Percentiles rank a stretch among this genome's conserved stretches.
Conservation (phyloP, 306 rosid species). For the Spatholobus suberectus region DNA sequence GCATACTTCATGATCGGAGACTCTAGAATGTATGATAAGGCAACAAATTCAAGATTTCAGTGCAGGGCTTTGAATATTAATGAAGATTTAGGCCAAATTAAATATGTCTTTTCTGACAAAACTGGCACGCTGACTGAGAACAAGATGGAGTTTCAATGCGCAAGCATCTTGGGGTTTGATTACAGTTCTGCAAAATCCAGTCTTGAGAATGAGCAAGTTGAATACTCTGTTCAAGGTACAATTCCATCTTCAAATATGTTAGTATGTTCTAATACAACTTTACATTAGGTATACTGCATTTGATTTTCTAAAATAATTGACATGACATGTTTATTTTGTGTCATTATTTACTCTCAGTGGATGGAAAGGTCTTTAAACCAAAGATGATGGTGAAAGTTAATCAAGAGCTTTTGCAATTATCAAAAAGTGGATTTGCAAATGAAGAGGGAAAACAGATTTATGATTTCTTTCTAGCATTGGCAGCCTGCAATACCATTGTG, state of each 20-base stretch:
- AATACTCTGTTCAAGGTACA: conserved; percentile 67
- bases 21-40: conserved; percentile 75
- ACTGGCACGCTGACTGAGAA: conserved; percentile 98
- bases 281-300: background rate
- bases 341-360: conserved; percentile 54
- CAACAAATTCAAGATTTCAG: conserved; percentile 80
- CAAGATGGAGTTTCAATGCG: conserved; percentile 95
- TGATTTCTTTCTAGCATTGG: conserved; percentile 92
- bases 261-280: background rate
- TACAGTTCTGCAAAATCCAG: conserved; percentile 51
- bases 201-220: conserved; percentile 54
- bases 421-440: conserved; percentile 53
- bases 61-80: conserved; percentile 96
- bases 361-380: conserved; percentile 72
- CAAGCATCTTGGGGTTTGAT: conserved; percentile 89
- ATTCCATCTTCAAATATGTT: conserved; percentile 3
- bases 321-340: conserved; percentile 31
- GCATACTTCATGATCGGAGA: conserved; percentile 92
- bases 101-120: conserved; percentile 92
- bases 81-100: conserved; percentile 96
- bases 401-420: conserved; percentile 61
- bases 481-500: conserved; percentile 96
- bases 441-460: conserved; percentile 55
- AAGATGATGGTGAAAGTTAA: conserved; percentile 83
- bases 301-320: conserved; percentile 7